Evolutionary conservation across 257 asterid genomes (phyloP).

Genomic region (Petunia secreta): DNA sequence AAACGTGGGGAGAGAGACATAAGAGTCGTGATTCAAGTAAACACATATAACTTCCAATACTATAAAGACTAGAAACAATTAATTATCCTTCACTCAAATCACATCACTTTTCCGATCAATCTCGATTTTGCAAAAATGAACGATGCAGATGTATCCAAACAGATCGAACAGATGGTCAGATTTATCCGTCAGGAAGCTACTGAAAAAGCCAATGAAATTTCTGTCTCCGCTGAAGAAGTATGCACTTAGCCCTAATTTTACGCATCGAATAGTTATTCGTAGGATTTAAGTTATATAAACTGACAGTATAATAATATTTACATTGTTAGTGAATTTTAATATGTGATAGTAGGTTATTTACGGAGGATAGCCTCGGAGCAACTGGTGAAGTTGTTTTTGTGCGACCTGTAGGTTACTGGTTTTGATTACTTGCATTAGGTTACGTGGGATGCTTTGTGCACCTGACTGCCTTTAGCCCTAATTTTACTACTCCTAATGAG

Average conservation of each 20-base stretch:
- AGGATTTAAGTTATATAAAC: no score
- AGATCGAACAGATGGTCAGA: constrained; percentile 99
- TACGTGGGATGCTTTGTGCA: no score
- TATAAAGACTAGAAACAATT: background rate
- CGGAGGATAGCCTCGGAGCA: no score
- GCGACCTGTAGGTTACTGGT: no score
- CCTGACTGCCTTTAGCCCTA: no score
- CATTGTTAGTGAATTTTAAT: no score
- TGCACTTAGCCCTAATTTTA: background rate
- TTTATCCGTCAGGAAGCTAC: constrained; percentile 99
- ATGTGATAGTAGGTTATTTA: no score
- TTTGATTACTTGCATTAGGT: no score
- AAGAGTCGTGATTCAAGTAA: background rate
- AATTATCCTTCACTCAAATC: background rate
- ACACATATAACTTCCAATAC: background rate
- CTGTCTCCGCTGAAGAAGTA: constrained; percentile 98
- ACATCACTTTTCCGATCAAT: background rate
- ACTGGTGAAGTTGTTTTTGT: no score
- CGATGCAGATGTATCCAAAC: constrained; percentile 95
- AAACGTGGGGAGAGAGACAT: background rate
- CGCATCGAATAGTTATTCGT: background rate
- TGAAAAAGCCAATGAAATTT: constrained; percentile 96
- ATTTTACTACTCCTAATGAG: no score
- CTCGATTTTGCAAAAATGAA: constrained; percentile 57
- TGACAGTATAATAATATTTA: no score